Conservation (phyloP, 176 grass and related monocot genomes). For the Areca catechu region DNA sequence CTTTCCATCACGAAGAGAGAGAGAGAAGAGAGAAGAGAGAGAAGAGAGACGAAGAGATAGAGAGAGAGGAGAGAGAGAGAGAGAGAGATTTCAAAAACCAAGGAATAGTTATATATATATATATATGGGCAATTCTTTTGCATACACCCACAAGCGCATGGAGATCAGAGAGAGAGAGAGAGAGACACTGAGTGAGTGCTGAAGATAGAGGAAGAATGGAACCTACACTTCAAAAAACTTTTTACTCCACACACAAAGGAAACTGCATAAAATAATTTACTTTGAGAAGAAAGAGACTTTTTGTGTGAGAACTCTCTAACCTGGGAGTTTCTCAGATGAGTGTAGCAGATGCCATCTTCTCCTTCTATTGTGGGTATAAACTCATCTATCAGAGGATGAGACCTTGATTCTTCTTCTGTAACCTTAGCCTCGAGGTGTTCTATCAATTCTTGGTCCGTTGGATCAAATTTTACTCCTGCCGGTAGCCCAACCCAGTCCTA, state of each 20-base stretch:
- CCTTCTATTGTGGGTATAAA: slow-evolving; percentile 94
- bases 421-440: slow-evolving; percentile 83
- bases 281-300: background rate
- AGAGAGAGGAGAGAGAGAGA: slow-evolving; percentile 17
- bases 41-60: slow-evolving; percentile 11
- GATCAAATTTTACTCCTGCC: slow-evolving; percentile 84
- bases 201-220: too few relatives aligned
- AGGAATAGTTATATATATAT: too few relatives aligned
- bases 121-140: too few relatives aligned
- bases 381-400: slow-evolving; percentile 81
- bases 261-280: background rate
- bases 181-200: background rate
- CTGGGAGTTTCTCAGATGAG: slow-evolving; percentile 88
- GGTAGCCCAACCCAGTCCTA: slow-evolving; percentile 72
- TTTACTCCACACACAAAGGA: background rate
- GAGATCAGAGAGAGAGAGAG: slow-evolving; percentile 1
- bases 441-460: slow-evolving; percentile 91
- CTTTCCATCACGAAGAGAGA: slow-evolving; percentile 2
- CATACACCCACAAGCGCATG: slow-evolving; percentile 1
- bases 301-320: slow-evolving; percentile 16
- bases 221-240: too few relatives aligned
- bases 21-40: slow-evolving; percentile 12
- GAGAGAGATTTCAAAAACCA: too few relatives aligned
- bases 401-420: slow-evolving; percentile 20
- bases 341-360: slow-evolving; percentile 95